Percentiles rank a stretch among this genome's conserved stretches.
phyloP scores from a whole-genome alignment of 23 red algal species.

The Gracilariopsis chorda region DNA sequence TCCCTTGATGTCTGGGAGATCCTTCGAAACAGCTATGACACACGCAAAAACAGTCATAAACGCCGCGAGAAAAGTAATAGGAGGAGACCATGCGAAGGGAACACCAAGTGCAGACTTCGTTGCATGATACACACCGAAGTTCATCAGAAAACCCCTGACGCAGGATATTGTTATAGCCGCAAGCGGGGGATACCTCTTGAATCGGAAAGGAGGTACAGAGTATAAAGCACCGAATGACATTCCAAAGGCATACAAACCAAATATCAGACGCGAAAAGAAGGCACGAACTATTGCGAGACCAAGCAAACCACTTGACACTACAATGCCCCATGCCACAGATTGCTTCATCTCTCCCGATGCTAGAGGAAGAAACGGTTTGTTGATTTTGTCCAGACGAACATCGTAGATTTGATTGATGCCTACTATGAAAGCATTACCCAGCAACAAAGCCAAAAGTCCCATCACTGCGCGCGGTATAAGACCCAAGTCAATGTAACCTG shows the following conservation, averaged over 20 bases:
- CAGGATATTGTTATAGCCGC: slow-evolving; percentile 89
- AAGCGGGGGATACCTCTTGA: slow-evolving; percentile 65
- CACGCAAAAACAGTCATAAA: slow-evolving; percentile 93
- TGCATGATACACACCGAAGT: slow-evolving; percentile 97
- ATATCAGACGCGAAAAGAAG: slow-evolving; percentile 81
- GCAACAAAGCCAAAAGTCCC: slow-evolving; percentile 84
- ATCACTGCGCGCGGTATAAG: slow-evolving; percentile 72
- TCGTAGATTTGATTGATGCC: slow-evolving; percentile 98
- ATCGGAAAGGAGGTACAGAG: slow-evolving; percentile 77
- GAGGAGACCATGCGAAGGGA: slow-evolving; percentile 79
- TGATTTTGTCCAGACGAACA: slow-evolving; percentile 79
- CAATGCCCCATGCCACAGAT: slow-evolving; percentile 68
- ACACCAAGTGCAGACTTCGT: slow-evolving; percentile 80
- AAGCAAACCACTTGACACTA: slow-evolving; percentile 40
- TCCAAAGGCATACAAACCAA: slow-evolving; percentile 84
- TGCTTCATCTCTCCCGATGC: slow-evolving; percentile 63
- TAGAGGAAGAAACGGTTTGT: slow-evolving; percentile 96
- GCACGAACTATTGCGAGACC: slow-evolving; percentile 68
- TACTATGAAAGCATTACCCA: slow-evolving; percentile 93
- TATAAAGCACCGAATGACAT: slow-evolving; percentile 85
- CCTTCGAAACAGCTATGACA: slow-evolving; percentile 93
- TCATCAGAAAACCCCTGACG: slow-evolving; percentile 90
- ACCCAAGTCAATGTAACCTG: slow-evolving; percentile 49
- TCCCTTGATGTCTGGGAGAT: slow-evolving; percentile 83
- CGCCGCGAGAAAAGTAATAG: slow-evolving; percentile 78